Percentiles rank a stretch among this genome's conserved stretches.
phyloP scores from a whole-genome alignment of 2,329 filamentous ascomycete genomes.

The Thelonectria rubi region DNA sequence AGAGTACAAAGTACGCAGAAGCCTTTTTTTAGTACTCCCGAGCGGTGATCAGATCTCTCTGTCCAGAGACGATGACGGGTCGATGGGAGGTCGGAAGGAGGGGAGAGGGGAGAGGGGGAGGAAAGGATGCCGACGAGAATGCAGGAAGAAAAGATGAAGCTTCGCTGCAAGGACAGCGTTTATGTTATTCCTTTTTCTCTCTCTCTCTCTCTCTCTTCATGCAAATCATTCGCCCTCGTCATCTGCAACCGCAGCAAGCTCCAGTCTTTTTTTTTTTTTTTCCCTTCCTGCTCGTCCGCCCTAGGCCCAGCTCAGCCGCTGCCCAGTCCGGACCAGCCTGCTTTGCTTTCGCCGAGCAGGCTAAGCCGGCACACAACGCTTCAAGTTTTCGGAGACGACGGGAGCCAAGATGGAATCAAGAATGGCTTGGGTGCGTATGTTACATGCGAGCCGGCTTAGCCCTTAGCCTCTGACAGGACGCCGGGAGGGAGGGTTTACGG shows the following conservation, averaged over 20 bases:
- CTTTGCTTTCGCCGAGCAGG: not conserved
- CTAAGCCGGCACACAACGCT: not conserved
- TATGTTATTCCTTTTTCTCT: conserved; percentile 12
- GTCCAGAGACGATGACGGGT: not conserved
- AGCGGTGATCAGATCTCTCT: too few species aligned
- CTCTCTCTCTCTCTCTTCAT: conserved; percentile 7
- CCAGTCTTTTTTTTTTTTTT: too few species aligned
- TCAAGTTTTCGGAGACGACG: not conserved
- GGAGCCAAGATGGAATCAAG: not conserved
- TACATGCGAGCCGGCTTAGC: too few species aligned
- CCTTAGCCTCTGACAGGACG: too few species aligned
- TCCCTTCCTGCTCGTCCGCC: not conserved
- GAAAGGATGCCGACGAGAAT: conserved; percentile 12
- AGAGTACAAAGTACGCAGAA: too few species aligned
- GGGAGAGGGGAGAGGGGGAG: conserved; percentile 5
- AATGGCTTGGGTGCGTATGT: too few species aligned
- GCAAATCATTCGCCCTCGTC: conserved; percentile 10
- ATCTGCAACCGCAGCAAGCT: conserved; percentile 8
- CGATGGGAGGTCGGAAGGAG: not conserved
- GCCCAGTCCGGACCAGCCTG: conserved; percentile 5
- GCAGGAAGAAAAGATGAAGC: not conserved
- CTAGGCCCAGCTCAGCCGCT: conserved; percentile 15
- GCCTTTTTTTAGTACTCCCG: too few species aligned
- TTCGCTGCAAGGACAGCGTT: not conserved
- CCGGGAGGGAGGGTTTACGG: too few species aligned